phyloP scores from a whole-genome alignment of 495 filamentous ascomycete genomes.

The Penicillium antarcticum region DNA sequence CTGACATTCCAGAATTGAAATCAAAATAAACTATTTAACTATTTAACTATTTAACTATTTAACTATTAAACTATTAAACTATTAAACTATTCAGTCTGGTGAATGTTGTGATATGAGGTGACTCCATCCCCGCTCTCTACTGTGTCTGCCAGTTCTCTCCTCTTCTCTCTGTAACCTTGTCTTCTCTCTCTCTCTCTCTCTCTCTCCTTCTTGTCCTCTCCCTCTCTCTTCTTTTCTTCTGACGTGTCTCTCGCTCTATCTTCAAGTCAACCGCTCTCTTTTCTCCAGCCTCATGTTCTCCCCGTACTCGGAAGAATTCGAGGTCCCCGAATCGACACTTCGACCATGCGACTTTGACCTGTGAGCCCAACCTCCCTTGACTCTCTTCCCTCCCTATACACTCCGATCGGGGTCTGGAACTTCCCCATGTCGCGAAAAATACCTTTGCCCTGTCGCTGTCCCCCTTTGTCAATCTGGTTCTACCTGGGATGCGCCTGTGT shows the following conservation, averaged over 20 bases:
- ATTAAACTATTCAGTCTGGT: not conserved
- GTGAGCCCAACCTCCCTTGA: constrained; percentile 14
- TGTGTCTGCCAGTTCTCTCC: constrained; percentile 6
- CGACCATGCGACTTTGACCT: constrained; percentile 35
- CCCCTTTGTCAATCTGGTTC: constrained; percentile 31
- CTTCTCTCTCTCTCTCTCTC: constrained; percentile 14
- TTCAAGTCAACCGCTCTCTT: constrained; percentile 2
- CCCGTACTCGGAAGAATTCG: constrained; percentile 33
- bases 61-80: too few species aligned
- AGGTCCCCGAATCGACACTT: constrained; percentile 31
- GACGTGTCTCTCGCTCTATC: constrained; percentile 13
- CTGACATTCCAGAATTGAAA: not conserved
- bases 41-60: too few species aligned
- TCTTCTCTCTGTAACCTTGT: constrained; percentile 11
- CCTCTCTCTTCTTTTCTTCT: constrained; percentile 10
- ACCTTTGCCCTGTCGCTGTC: constrained; percentile 28
- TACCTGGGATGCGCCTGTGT: constrained; percentile 46
- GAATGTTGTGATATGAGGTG: constrained; percentile 27
- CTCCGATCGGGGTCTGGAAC: constrained; percentile 12
- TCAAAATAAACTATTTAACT: not conserved
- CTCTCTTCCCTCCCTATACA: constrained; percentile 16
- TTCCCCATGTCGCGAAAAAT: constrained; percentile 20
- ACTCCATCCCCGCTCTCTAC: constrained; percentile 28
- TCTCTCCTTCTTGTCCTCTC: constrained; percentile 16
- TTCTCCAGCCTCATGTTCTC: constrained; percentile 30